Evolutionary conservation across 768 basidiomycete species (phyloP).

Genomic region (Dioszegia aurantiaca): DNA sequence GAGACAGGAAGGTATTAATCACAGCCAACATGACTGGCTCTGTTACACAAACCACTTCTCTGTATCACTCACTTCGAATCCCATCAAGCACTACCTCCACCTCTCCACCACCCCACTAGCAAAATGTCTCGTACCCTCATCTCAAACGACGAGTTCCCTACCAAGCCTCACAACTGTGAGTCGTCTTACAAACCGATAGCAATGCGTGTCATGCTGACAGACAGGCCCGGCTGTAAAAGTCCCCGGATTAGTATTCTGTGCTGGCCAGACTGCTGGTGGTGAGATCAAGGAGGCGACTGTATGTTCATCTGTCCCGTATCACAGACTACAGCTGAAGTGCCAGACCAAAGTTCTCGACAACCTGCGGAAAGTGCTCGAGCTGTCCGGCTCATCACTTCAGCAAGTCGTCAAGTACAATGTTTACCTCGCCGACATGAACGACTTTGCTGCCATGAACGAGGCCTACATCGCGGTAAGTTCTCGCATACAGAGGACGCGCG

Average conservation of each 20-base stretch:
- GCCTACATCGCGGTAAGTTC: slow-evolving; percentile 24
- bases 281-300: slow-evolving; percentile 42
- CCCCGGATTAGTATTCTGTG: slow-evolving; percentile 43
- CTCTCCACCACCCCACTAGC: background rate
- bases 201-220: background rate
- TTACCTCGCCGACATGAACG: slow-evolving; percentile 18
- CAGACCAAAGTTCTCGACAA: slow-evolving; percentile 17
- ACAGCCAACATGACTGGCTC: too few relatives aligned
- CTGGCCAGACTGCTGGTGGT: slow-evolving; percentile 40
- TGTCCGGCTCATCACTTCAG: slow-evolving; percentile 34
- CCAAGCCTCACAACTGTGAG: slow-evolving; percentile 46
- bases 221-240: slow-evolving; percentile 40
- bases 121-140: slow-evolving; percentile 39
- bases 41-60: background rate
- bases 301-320: slow-evolving; percentile 6
- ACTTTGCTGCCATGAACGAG: slow-evolving; percentile 24
- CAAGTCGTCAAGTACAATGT: slow-evolving; percentile 29
- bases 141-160: slow-evolving; percentile 38
- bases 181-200: background rate
- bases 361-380: slow-evolving; percentile 38
- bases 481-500: too few relatives aligned
- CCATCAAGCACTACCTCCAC: background rate
- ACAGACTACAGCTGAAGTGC: background rate
- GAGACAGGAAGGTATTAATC: too few relatives aligned
- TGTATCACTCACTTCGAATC: background rate